Conservation (phyloP, 495 filamentous ascomycete genomes). For the Penicillium antarcticum region DNA sequence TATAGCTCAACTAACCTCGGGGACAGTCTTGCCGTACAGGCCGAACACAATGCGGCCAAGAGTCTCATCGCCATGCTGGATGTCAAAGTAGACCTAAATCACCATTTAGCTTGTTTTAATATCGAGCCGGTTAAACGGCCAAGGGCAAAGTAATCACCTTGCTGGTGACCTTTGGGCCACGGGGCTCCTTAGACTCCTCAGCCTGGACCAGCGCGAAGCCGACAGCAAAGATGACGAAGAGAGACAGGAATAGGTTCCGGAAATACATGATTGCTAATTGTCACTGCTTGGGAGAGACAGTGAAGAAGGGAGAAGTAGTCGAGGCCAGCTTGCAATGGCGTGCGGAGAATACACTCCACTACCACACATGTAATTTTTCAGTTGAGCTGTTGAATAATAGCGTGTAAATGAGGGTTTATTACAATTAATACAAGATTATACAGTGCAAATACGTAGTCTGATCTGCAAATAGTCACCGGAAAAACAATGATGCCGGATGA, state of each 20-base stretch:
- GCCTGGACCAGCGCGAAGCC: conserved; percentile 61
- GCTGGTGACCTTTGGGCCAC: conserved; percentile 94
- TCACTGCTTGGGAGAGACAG: conserved; percentile 12
- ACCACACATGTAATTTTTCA: conserved; percentile 7
- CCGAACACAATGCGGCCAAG: conserved; percentile 88
- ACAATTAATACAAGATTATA: conserved; percentile 3
- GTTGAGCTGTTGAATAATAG: neutral
- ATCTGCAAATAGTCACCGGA: conserved; percentile 20
- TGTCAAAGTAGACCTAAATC: conserved; percentile 82
- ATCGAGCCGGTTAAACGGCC: neutral
- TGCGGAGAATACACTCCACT: conserved; percentile 25
- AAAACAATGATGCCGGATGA: conserved; percentile 34
- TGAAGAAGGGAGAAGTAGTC: conserved; percentile 9
- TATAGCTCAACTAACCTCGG: conserved; percentile 52
- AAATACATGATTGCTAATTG: conserved; percentile 47
- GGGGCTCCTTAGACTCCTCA: conserved; percentile 69
- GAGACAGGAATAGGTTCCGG: conserved; percentile 54
- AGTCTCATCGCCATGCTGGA: conserved; percentile 81
- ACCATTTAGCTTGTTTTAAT: conserved; percentile 12
- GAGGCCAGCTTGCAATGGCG: conserved; percentile 44
- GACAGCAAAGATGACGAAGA: conserved; percentile 71
- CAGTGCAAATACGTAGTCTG: neutral
- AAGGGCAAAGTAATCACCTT: conserved; percentile 54
- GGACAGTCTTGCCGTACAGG: conserved; percentile 97
- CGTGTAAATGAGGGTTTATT: neutral